Base-by-base conservation (phyloP, 2,329 filamentous ascomycete genomes). In the Trichophyton mentagrophytes region DNA sequence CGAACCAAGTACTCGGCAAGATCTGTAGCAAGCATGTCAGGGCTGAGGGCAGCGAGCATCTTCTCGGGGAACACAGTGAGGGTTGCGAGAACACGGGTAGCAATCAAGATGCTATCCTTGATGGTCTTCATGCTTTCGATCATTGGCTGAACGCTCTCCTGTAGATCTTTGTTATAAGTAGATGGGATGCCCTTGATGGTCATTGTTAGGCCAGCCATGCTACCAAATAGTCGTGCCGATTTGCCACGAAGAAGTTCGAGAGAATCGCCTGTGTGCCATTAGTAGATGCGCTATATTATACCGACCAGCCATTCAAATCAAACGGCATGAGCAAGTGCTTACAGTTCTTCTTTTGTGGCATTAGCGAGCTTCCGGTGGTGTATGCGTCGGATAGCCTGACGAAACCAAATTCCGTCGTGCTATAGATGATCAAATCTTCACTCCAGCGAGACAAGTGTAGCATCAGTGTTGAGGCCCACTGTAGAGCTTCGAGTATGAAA, bases 81-180 rank as follows among this genome's bases (percentile, higher is more conserved):
- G 0, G 89, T 95, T 0, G 84, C 83, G 3, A 95, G 78, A 3
- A 95, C 86, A 60, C 90, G 88, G 25, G 87, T 88, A 30, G 88
- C 88, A 67, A 95, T 95, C 72, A 87, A 84, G 60, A 95, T 81
- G 69, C 87, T 90, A 77, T 95, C 87, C 61, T 82, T 49, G 64
- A 93, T 80, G 4, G 89, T 92, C 80, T 90, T 88, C 73, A 91
- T 82, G 71, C 86, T 83, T 73, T 95, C 89, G 57, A 95, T 82
- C 76, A 95, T 84, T n/a, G 87, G 86, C 78, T 95, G 87, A 64
- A 89, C 85, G 62, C 84, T 86, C 76, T 95, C 90, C 74, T 96
- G 89, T n/a, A 95, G 75, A 72, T 95, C 89, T 76, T 95, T 95
- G 79, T 95, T 92, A 79, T 95, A 95, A 2, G 87, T 90, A 49